phyloP scores from a whole-genome alignment of 768 basidiomycete genomes.

The Termitomyces titanicus region DNA sequence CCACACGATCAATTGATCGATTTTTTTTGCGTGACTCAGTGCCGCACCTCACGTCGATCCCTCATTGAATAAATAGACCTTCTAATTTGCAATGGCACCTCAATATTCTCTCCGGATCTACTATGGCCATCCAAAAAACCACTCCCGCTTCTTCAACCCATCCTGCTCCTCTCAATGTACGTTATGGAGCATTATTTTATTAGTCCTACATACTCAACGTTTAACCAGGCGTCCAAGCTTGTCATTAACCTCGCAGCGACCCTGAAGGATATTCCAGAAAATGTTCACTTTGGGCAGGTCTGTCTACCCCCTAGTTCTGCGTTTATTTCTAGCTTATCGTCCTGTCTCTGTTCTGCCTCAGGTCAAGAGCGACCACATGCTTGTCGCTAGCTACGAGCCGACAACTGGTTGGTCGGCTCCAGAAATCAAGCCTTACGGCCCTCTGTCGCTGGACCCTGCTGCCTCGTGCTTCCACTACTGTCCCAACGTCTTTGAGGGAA shows the following conservation, averaged over 20 bases:
- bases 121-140: constrained; percentile 18
- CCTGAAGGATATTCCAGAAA: constrained; percentile 51
- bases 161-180: constrained; percentile 16
- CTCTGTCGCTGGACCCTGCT: constrained; percentile 65
- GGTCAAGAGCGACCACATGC: constrained; percentile 80
- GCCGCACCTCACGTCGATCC: neutral
- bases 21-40: constrained; percentile 2
- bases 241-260: constrained; percentile 40
- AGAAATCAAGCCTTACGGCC: constrained; percentile 72
- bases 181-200: neutral
- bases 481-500: constrained; percentile 82
- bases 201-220: neutral
- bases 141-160: constrained; percentile 1
- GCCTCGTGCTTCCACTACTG: constrained; percentile 84
- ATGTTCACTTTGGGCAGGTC: constrained; percentile 57
- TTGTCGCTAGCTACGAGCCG: constrained; percentile 60
- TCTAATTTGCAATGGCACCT: neutral
- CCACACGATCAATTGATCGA: constrained; percentile 1
- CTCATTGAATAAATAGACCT: neutral
- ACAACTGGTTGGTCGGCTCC: constrained; percentile 66
- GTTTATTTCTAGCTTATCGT: neutral
- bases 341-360: constrained; percentile 17
- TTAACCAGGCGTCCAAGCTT: constrained; percentile 51
- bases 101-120: neutral
- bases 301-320: constrained; percentile 10